Percentiles rank a stretch among this genome's conserved stretches.
Evolutionary conservation across 345 rosid genomes (phyloP).

Genomic region (Capsella bursapastoris): DNA sequence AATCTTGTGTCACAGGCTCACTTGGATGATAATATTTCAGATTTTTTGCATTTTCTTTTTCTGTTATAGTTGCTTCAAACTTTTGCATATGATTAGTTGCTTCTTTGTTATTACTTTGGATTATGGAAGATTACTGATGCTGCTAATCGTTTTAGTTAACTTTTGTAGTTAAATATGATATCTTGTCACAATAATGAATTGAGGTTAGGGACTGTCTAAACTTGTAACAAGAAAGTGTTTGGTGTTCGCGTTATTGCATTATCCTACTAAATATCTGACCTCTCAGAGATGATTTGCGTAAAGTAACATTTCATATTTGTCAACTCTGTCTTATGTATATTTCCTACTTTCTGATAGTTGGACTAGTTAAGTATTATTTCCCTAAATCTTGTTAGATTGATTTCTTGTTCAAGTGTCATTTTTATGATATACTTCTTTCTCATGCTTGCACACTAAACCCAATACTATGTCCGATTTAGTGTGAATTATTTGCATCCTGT

Average conservation of each 20-base stretch:
- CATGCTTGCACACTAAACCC: slow-evolving; percentile 5
- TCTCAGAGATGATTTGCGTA: slow-evolving; percentile 9
- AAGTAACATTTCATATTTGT: neutral
- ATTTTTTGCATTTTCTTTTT: neutral
- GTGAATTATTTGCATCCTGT: neutral
- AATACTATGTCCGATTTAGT: neutral
- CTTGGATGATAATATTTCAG: neutral
- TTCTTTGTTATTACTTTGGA: slow-evolving; percentile 3
- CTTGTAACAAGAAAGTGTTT: slow-evolving; percentile 1
- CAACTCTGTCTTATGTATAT: neutral
- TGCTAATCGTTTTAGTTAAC: neutral
- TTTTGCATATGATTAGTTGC: slow-evolving; percentile 19
- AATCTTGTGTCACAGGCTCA: neutral
- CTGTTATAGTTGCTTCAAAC: slow-evolving; percentile 16
- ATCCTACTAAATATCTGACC: neutral
- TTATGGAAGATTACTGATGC: slow-evolving; percentile 21
- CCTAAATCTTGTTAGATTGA: slow-evolving; percentile 3
- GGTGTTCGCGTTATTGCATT: slow-evolving; percentile 2
- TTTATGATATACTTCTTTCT: slow-evolving; percentile 11
- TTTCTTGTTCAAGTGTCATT: neutral
- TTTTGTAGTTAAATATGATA: neutral
- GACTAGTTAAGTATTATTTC: neutral
- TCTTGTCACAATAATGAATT: slow-evolving; percentile 4
- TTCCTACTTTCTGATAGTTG: slow-evolving; percentile 17
- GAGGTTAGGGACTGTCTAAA: slow-evolving; percentile 23